Evolutionary conservation across 441 rosid species (phyloP).

Genomic region (Syzygium syzygioides): DNA sequence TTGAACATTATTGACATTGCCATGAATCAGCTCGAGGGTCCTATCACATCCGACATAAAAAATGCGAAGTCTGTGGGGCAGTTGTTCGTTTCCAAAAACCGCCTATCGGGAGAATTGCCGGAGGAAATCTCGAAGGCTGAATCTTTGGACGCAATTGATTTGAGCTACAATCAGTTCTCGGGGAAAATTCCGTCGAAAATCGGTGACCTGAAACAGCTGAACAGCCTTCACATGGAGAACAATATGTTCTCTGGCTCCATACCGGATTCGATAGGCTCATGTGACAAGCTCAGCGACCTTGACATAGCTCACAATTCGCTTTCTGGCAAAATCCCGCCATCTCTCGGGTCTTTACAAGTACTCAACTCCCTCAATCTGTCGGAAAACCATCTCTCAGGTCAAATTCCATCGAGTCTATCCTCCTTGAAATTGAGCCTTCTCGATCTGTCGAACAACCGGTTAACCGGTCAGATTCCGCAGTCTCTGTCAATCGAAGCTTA

Average conservation of each 20-base stretch:
- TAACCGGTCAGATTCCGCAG: slow-evolving; percentile 61
- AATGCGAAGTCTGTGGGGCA: slow-evolving; percentile 49
- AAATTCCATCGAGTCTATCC: slow-evolving; percentile 61
- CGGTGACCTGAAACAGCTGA: slow-evolving; percentile 45
- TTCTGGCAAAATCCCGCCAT: slow-evolving; percentile 58
- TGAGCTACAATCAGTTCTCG: slow-evolving; percentile 52
- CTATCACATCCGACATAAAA: slow-evolving; percentile 46
- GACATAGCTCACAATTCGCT: slow-evolving; percentile 61
- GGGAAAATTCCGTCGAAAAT: slow-evolving; percentile 54
- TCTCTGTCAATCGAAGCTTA: slow-evolving; percentile 66
- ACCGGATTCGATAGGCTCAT: slow-evolving; percentile 68
- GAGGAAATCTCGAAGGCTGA: slow-evolving; percentile 50
- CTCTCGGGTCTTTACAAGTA: slow-evolving; percentile 62
- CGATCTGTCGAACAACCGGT: slow-evolving; percentile 61
- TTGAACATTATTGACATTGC: slow-evolving; percentile 59
- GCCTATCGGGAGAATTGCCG: slow-evolving; percentile 62
- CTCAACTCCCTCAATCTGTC: slow-evolving; percentile 74
- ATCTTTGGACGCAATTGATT: slow-evolving; percentile 34
- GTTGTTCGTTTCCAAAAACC: slow-evolving; percentile 40
- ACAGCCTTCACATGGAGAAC: slow-evolving; percentile 53
- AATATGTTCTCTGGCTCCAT: slow-evolving; percentile 57
- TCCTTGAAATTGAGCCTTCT: slow-evolving; percentile 71
- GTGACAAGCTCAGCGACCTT: slow-evolving; percentile 50
- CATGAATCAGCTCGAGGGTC: slow-evolving; percentile 54
- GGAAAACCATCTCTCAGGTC: slow-evolving; percentile 57